phyloP scores from a whole-genome alignment of 495 filamentous ascomycete genomes.

The Usnea hakonensis region DNA sequence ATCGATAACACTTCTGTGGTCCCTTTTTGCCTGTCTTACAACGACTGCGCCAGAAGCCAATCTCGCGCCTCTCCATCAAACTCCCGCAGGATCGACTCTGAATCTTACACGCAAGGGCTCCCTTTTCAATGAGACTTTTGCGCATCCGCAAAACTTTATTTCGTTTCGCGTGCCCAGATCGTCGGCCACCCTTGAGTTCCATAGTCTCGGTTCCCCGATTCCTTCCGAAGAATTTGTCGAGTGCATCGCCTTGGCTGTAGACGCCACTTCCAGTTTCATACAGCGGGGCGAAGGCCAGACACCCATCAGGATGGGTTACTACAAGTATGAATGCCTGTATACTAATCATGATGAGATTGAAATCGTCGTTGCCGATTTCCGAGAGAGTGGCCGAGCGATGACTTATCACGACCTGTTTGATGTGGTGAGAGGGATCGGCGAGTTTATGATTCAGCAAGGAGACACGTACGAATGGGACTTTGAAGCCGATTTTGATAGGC shows the following conservation, averaged over 20 bases:
- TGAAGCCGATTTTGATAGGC: neutral
- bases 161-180: neutral
- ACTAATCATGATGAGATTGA: neutral
- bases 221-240: neutral
- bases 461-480: neutral
- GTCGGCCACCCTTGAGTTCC: neutral
- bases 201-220: neutral
- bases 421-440: neutral
- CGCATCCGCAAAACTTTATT: neutral
- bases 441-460: neutral
- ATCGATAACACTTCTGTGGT: neutral
- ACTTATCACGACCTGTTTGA: neutral
- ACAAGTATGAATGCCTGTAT: neutral
- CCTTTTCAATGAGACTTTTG: neutral
- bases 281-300: neutral
- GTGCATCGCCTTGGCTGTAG: neutral
- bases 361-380: neutral
- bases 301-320: neutral
- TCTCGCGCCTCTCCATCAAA: neutral
- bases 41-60: neutral
- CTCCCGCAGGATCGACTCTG: neutral
- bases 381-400: slow-evolving; percentile 1
- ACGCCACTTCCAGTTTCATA: no score
- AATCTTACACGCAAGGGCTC: neutral
- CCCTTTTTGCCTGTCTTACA: neutral